Evolutionary conservation across 352 stramenopile species (phyloP).

Genomic region (Pelagophyceae sp.): DNA sequence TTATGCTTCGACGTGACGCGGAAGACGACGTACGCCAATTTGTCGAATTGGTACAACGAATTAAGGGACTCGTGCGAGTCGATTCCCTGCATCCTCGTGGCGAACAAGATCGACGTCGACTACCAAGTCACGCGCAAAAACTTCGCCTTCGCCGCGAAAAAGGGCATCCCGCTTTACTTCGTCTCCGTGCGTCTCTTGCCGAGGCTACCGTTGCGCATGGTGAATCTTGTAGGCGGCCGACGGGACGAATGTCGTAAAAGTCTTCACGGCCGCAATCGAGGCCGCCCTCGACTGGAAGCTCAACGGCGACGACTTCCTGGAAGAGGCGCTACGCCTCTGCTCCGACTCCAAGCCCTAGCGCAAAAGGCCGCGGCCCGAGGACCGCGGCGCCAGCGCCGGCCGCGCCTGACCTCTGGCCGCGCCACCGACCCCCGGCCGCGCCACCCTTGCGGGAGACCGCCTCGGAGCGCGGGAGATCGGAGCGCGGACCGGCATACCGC

Average conservation of each 20-base stretch:
- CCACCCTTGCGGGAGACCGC: no score
- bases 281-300: slow-evolving; percentile 71
- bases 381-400: no score
- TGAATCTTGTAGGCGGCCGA: slow-evolving; percentile 51
- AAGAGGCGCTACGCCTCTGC: slow-evolving; percentile 75
- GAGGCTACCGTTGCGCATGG: neutral
- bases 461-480: no score
- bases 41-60: slow-evolving; percentile 68
- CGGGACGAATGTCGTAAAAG: slow-evolving; percentile 88
- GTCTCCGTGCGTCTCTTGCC: slow-evolving; percentile 50
- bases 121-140: slow-evolving; percentile 85
- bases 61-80: slow-evolving; percentile 78
- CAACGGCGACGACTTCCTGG: slow-evolving; percentile 79
- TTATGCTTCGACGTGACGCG: slow-evolving; percentile 88
- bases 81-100: slow-evolving; percentile 83
- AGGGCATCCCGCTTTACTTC: slow-evolving; percentile 86
- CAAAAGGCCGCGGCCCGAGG: no score
- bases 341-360: slow-evolving; percentile 47
- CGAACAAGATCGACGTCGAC: slow-evolving; percentile 93
- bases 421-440: no score
- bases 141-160: slow-evolving; percentile 85
- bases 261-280: slow-evolving; percentile 76
- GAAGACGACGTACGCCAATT: slow-evolving; percentile 59
- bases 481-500: no score
- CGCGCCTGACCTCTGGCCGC: no score